Evolutionary conservation across 306 rosid species (phyloP).

Genomic region (Pachyrhizus erosus): DNA sequence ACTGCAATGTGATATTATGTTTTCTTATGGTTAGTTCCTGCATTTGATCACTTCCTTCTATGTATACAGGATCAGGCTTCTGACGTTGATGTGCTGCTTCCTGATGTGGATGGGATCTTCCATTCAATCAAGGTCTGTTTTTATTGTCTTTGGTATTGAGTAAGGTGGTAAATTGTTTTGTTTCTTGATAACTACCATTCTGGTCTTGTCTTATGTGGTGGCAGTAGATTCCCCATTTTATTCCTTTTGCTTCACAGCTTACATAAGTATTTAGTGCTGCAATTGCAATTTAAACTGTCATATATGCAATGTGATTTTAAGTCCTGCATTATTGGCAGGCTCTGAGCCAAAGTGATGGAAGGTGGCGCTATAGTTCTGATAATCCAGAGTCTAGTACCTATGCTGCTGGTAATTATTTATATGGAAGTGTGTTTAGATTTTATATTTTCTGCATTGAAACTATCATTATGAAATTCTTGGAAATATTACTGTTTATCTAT

Average conservation of each 20-base stretch:
- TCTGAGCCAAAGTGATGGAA: constrained; percentile 99
- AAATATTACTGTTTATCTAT: constrained; percentile 27
- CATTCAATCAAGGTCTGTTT: constrained; percentile 79
- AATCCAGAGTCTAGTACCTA: constrained; percentile 94
- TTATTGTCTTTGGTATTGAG: constrained; percentile 2
- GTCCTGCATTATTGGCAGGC: constrained; percentile 64
- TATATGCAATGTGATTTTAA: constrained; percentile 37
- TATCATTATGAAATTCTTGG: not conserved
- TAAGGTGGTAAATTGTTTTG: constrained; percentile 33
- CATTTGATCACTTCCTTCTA: constrained; percentile 30
- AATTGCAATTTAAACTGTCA: not conserved
- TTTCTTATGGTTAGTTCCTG: constrained; percentile 24
- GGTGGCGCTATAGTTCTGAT: constrained; percentile 92
- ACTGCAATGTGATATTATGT: constrained; percentile 23
- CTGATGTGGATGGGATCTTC: constrained; percentile 77
- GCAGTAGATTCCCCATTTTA: constrained; percentile 17
- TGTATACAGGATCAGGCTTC: constrained; percentile 72
- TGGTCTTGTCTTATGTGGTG: constrained; percentile 19
- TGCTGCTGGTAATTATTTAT: constrained; percentile 86
- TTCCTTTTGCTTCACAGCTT: not conserved
- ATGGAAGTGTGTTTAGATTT: constrained; percentile 23
- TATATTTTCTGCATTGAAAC: constrained; percentile 6
- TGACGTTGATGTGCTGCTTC: constrained; percentile 68
- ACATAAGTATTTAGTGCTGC: not conserved
- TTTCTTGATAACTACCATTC: constrained; percentile 38